Percentiles rank a stretch among this genome's conserved stretches.
These are phyloP conservation scores for Penicillium taxi DNA, from an alignment of 495 filamentous ascomycete species.

Conservation along the genomic window DNA sequence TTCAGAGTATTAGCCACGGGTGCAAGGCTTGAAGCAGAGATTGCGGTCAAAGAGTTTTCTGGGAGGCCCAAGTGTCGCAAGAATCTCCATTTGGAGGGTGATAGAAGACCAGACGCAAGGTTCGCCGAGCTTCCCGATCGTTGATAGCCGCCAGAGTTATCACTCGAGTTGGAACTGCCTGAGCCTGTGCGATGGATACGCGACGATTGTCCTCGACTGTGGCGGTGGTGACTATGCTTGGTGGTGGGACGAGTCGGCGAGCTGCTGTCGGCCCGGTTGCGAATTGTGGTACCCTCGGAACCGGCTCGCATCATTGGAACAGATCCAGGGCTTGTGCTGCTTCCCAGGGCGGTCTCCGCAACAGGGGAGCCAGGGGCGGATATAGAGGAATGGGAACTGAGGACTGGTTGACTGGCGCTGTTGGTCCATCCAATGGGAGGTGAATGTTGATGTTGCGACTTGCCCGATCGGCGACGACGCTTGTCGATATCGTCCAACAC, in stretches of 20 bases:
- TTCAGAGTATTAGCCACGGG: constrained; percentile 80
- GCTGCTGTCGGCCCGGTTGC: constrained; percentile 57
- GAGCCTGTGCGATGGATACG: constrained; percentile 80
- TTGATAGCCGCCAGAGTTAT: constrained; percentile 57
- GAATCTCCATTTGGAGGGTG: constrained; percentile 87
- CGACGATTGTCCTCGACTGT: constrained; percentile 43
- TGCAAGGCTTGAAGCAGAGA: constrained; percentile 62
- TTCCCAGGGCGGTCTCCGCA: constrained; percentile 36
- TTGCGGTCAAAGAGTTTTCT: constrained; percentile 78
- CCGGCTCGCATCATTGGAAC: constrained; percentile 42
- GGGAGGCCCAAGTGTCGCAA: constrained; percentile 83
- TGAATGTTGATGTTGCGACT: constrained; percentile 68
- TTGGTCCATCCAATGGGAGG: constrained; percentile 55
- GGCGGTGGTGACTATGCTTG: constrained; percentile 56
- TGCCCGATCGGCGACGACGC: constrained; percentile 77
- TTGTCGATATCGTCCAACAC: constrained; percentile 95
- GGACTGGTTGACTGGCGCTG: constrained; percentile 39
- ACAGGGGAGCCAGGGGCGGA: constrained; percentile 61
- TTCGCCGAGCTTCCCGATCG: constrained; percentile 68
- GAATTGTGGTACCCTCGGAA: constrained; percentile 41
- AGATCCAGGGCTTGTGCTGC: constrained; percentile 39
- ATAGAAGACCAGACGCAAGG: constrained; percentile 56
- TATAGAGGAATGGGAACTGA: constrained; percentile 47
- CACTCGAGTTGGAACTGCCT: constrained; percentile 84
- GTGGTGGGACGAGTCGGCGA: constrained; percentile 73